Evolutionary conservation across 192 early-diverging fungal genomes (phyloP), one percentile per base, ranked within the genome.

Genomic region (Linnemannia exigua): DNA sequence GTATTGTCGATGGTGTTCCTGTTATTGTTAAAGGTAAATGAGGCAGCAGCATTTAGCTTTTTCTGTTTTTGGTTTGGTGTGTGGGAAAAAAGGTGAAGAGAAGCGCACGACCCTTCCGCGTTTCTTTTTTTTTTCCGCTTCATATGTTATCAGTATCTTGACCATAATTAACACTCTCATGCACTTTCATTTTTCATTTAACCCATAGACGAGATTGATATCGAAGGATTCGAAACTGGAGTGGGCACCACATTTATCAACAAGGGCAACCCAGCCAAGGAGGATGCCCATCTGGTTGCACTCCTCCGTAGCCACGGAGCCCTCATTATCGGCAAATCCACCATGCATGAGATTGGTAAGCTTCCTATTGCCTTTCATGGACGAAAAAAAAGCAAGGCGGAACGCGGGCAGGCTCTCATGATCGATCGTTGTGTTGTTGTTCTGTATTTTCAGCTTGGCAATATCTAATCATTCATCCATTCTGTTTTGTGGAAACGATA

Each of bases 341-440:
- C 88, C 37, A 96, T 96, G 96, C 91, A 95, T 69, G 96, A 96
- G 77, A 80, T 95, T 28, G 95, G 95, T 67, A 91, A 89, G 88
- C 87, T 86, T 80, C 35, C 67, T 11, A 33, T 63, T 63, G 28
- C 25, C 5, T 67, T n/a, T 67, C 38, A 25, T 8, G 17, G 31
- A 41, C 4, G 12, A 58, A 22, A 19, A 41, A 14, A 31, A 38
- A 67, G 12, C 9, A 41, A 19, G 11, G n/a, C 41, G 5, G n/a
- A n/a, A 44, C 5, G 41, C 41, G 9, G n/a, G 25, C 38, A 31
- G 15, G 25, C 38, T 41, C 66, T 47, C 25, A 78, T 17, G n/a
- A 25, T 52, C n/a, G 61, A 37, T 6, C 16, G 9, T 38, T 52
- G 4, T 46, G 38, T 48, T 22, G 16, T 7, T 33, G 38, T 58